These are phyloP conservation scores for Penicillium antarcticum DNA, from an alignment of 495 filamentous ascomycete genomes.

Conservation along the genomic window DNA sequence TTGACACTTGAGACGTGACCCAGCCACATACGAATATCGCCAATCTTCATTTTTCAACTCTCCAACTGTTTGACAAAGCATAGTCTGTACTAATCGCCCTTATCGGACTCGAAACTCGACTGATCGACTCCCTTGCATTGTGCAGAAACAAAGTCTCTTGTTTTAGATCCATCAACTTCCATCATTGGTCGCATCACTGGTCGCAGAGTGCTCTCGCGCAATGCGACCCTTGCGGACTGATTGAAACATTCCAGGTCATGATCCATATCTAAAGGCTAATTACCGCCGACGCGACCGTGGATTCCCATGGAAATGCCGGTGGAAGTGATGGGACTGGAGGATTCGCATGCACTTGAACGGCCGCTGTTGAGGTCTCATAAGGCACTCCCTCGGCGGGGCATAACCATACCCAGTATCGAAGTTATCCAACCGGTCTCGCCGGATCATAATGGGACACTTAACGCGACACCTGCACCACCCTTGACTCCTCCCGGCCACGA, in stretches of 20 bases:
- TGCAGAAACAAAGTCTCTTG: conserved; percentile 6
- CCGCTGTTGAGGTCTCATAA: conserved; percentile 46
- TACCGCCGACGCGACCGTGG: not conserved
- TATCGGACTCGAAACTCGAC: conserved; percentile 4
- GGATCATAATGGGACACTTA: conserved; percentile 22
- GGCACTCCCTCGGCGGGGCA: conserved; percentile 37
- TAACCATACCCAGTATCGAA: conserved; percentile 22
- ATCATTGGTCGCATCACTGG: conserved; percentile 1
- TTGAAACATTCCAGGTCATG: conserved; percentile 1
- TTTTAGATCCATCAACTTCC: conserved; percentile 9
- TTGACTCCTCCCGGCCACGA: conserved; percentile 38
- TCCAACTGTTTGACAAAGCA: not conserved
- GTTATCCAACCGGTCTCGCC: conserved; percentile 24
- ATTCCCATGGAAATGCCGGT: conserved; percentile 31
- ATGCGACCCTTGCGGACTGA: conserved; percentile 15
- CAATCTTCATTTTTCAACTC: not conserved
- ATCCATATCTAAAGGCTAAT: conserved; percentile 2
- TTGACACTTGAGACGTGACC: not conserved
- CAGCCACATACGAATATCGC: conserved; percentile 5
- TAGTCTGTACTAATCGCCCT: not conserved
- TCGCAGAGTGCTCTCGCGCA: conserved; percentile 5
- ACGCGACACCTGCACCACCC: conserved; percentile 31
- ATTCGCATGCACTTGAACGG: conserved; percentile 26
- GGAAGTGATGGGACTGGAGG: conserved; percentile 30
- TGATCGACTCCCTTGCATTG: conserved; percentile 21